Conservation (phyloP, 2,329 filamentous ascomycete genomes). For the Decorospora gaudefroyi region DNA sequence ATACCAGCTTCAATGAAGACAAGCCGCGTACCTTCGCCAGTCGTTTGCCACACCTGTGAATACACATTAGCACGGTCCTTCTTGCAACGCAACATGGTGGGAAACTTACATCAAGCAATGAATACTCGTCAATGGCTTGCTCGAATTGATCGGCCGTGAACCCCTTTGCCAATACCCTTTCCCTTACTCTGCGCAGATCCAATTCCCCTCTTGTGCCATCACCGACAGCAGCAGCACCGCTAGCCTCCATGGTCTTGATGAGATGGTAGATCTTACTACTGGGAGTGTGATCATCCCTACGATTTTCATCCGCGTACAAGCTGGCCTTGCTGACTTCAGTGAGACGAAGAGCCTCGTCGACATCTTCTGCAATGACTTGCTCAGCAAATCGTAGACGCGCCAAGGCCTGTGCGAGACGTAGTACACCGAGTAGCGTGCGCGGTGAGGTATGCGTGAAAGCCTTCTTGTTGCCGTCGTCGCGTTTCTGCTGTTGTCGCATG, state of each 20-base stretch:
- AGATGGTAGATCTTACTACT: slow-evolving; percentile 94
- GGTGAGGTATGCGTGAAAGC: slow-evolving; percentile 94
- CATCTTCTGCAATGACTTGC: slow-evolving; percentile 85
- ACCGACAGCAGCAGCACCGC: slow-evolving; percentile 77
- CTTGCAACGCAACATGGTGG: neutral
- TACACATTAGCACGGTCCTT: slow-evolving; percentile 35
- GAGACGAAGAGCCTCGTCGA: slow-evolving; percentile 90
- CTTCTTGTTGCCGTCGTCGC: slow-evolving; percentile 86
- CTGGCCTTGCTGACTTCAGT: slow-evolving; percentile 93
- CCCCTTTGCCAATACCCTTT: slow-evolving; percentile 91
- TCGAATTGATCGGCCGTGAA: slow-evolving; percentile 95
- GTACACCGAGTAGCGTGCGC: slow-evolving; percentile 87
- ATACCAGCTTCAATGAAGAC: slow-evolving; percentile 60
- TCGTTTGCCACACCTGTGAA: slow-evolving; percentile 59
- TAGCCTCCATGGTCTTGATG: slow-evolving; percentile 84
- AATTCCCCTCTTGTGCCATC: slow-evolving; percentile 75
- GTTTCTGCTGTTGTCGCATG: slow-evolving; percentile 88
- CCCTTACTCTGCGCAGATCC: slow-evolving; percentile 84
- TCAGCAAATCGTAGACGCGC: slow-evolving; percentile 88
- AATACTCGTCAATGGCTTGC: slow-evolving; percentile 85
- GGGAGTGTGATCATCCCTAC: slow-evolving; percentile 70
- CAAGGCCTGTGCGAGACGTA: slow-evolving; percentile 91
- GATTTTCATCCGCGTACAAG: slow-evolving; percentile 70
- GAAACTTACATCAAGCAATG: slow-evolving; percentile 80
- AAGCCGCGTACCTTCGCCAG: slow-evolving; percentile 58